Evolutionary conservation across 164 flowering plant species (phyloP).

Genomic region (Tinospora cordifolia): DNA sequence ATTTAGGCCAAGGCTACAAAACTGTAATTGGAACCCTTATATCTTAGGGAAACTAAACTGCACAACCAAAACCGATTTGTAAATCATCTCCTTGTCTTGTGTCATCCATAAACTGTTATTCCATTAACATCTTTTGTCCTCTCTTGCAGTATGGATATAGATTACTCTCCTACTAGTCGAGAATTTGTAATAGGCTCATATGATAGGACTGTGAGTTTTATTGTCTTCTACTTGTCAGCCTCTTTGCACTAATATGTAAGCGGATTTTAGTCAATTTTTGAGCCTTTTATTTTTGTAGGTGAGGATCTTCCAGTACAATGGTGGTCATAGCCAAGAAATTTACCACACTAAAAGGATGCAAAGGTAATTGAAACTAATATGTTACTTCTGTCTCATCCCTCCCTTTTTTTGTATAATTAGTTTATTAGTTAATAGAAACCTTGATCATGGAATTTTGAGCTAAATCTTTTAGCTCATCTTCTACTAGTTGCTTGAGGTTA

Average conservation of each 20-base stretch:
- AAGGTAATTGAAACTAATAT: conserved; percentile 39
- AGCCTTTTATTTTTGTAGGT: conserved; percentile 39
- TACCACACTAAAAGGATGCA: conserved; percentile 99
- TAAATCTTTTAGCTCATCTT: background rate
- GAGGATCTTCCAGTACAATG: conserved; percentile 82
- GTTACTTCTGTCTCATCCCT: background rate
- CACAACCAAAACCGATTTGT: background rate
- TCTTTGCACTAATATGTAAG: background rate
- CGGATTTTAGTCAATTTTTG: background rate
- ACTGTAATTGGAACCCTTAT: too few species aligned
- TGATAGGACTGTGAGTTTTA: conserved; percentile 80
- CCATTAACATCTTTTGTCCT: conserved; percentile 2
- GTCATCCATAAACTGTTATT: background rate
- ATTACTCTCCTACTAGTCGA: conserved; percentile 91
- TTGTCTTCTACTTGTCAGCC: background rate
- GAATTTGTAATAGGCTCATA: conserved; percentile 97
- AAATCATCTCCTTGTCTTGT: background rate
- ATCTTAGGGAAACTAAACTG: too few species aligned
- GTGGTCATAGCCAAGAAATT: conserved; percentile 87
- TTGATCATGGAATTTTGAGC: background rate
- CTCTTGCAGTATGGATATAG: conserved; percentile 79
- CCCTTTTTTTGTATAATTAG: background rate
- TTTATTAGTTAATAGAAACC: background rate
- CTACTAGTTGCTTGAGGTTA: background rate
- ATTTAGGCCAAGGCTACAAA: too few species aligned